phyloP scores from a whole-genome alignment of 305 asterid genomes.

The Fraxinus ornus region DNA sequence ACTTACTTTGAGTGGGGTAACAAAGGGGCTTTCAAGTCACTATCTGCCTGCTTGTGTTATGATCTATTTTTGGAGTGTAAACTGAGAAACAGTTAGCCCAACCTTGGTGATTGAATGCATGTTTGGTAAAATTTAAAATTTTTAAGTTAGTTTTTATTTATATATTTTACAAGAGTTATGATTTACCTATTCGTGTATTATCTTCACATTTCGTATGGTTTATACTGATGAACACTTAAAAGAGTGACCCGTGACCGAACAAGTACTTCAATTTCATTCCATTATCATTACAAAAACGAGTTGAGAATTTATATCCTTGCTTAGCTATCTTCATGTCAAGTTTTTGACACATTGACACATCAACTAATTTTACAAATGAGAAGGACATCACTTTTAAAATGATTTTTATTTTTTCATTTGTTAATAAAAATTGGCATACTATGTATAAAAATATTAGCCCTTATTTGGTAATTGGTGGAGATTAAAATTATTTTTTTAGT shows the following conservation, averaged over 20 bases:
- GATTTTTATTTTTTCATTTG: no score
- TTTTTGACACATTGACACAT: no score
- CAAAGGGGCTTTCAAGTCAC: constrained; percentile 23
- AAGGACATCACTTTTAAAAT: no score
- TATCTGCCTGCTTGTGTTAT: constrained; percentile 20
- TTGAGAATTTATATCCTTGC: not conserved
- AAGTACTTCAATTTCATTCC: not conserved
- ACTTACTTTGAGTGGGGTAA: constrained; percentile 23
- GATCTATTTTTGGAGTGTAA: constrained; percentile 17
- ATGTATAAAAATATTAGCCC: no score
- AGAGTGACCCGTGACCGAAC: not conserved
- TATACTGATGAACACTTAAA: not conserved
- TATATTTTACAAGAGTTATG: no score
- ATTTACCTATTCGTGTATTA: no score
- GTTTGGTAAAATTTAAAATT: not conserved
- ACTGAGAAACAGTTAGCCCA: constrained; percentile 1
- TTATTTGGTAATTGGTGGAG: no score
- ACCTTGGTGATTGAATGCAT: not conserved
- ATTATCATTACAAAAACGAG: not conserved
- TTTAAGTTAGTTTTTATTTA: no score
- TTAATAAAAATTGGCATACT: no score
- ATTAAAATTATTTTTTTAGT: no score
- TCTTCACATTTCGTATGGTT: not conserved
- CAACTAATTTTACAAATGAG: no score
- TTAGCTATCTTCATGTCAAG: not conserved